Conservation (phyloP, 441 rosid genomes). For the Lepidium campestre region DNA sequence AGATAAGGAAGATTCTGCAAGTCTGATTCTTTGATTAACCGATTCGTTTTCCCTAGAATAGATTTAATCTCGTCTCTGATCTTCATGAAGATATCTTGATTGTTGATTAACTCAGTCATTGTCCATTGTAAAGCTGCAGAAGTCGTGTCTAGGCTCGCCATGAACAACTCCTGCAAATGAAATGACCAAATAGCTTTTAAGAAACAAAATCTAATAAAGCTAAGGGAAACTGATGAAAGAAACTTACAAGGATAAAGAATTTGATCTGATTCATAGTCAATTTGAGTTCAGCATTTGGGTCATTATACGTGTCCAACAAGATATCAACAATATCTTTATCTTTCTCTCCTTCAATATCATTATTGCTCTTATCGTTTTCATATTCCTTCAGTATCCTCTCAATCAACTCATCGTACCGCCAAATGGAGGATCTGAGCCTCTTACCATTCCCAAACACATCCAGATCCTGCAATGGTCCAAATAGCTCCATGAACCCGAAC, state of each 20-base stretch:
- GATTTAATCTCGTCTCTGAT: conserved; percentile 37
- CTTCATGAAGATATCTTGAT: conserved; percentile 24
- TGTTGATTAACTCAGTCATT: conserved; percentile 46
- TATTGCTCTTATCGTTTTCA: conserved; percentile 25
- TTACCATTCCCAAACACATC: conserved; percentile 57
- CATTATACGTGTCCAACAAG: conserved; percentile 46
- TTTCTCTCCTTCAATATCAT: neutral
- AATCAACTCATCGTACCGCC: conserved; percentile 33
- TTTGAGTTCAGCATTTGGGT: conserved; percentile 39
- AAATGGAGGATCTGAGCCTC: conserved; percentile 28
- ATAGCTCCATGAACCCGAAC: conserved; percentile 39
- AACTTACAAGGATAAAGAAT: conserved; percentile 49
- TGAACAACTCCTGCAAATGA: conserved; percentile 39
- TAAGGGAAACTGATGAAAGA: neutral
- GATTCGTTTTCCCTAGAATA: neutral
- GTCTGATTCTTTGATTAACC: conserved; percentile 39
- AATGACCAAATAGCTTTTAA: neutral
- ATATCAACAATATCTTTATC: conserved; percentile 54
- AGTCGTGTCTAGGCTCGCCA: conserved; percentile 53
- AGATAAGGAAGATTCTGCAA: conserved; percentile 46
- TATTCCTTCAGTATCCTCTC: conserved; percentile 47
- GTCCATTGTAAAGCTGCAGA: conserved; percentile 54
- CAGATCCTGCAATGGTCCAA: conserved; percentile 43
- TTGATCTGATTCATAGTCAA: conserved; percentile 49
- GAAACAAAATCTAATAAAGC: neutral